These are phyloP conservation scores for Dactylellina parvicollis DNA, from an alignment of 2,329 filamentous ascomycete genomes.

Conservation along the genomic window DNA sequence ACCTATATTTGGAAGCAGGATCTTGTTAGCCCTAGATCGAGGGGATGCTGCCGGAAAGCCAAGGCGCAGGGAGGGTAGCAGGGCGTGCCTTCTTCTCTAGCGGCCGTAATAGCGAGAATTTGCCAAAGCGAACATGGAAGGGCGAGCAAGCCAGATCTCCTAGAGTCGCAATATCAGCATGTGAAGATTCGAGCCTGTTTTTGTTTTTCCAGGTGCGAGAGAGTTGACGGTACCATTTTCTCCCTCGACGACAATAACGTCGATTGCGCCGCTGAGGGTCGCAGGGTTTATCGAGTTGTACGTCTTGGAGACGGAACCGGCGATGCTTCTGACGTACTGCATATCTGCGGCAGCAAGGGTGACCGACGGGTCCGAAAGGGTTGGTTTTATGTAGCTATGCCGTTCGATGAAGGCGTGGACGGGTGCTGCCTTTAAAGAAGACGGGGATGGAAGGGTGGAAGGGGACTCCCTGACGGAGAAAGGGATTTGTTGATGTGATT, in stretches of 20 bases:
- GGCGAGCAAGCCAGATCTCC: slow-evolving; percentile 85
- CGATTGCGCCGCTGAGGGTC: slow-evolving; percentile 95
- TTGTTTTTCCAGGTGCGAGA: not conserved
- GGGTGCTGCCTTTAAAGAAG: not conserved
- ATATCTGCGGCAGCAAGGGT: slow-evolving; percentile 13
- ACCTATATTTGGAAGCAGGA: slow-evolving; percentile 66
- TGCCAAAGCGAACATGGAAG: slow-evolving; percentile 98
- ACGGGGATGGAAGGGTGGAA: slow-evolving; percentile 2
- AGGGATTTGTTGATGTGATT: slow-evolving; percentile 25
- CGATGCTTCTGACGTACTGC: slow-evolving; percentile 70
- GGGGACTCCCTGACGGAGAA: slow-evolving; percentile 38
- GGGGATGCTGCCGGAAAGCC: slow-evolving; percentile 1
- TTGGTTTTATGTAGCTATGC: not conserved
- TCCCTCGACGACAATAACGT: slow-evolving; percentile 97
- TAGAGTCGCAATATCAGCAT: slow-evolving; percentile 56
- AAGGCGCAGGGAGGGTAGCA: slow-evolving; percentile 4
- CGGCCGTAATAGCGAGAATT: slow-evolving; percentile 92
- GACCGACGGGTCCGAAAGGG: not conserved
- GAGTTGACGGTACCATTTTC: slow-evolving; percentile 75
- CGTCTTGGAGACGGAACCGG: slow-evolving; percentile 94
- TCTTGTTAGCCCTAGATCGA: slow-evolving; percentile 19
- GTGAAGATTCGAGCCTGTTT: slow-evolving; percentile 5
- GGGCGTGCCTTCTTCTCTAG: slow-evolving; percentile 84
- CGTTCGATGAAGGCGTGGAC: not conserved
- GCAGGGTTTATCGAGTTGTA: slow-evolving; percentile 99